Percentiles rank a stretch among this genome's conserved stretches.
Evolutionary conservation across 1,284 basidiomycete species (phyloP).

Genomic region (Xerocomus amazonicus): DNA sequence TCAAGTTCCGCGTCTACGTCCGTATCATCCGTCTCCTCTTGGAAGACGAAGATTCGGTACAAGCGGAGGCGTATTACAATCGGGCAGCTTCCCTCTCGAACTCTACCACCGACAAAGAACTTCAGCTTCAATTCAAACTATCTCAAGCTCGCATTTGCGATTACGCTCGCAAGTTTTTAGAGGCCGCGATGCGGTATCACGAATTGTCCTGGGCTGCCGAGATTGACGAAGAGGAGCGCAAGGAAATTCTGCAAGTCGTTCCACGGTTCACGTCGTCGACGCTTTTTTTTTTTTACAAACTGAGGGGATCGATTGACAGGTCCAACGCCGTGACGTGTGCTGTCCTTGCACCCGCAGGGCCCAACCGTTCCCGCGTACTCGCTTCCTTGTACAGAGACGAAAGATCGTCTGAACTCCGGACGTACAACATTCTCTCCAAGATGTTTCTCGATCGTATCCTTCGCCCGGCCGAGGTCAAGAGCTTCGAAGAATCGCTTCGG

Average conservation of each 20-base stretch:
- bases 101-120: conserved; percentile 71
- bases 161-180: conserved; percentile 86
- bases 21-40: conserved; percentile 93
- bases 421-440: conserved; percentile 89
- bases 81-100: conserved; percentile 90
- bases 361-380: conserved; percentile 88
- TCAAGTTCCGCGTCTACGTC: conserved; percentile 88
- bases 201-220: conserved; percentile 87
- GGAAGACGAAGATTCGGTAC: conserved; percentile 91
- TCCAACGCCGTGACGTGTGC: conserved; percentile 92
- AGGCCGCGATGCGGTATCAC: conserved; percentile 94
- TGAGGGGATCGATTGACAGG: conserved; percentile 40
- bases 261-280: background rate
- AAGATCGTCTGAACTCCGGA: conserved; percentile 73
- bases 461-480: conserved; percentile 81
- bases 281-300: background rate
- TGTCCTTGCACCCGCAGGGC: conserved; percentile 96
- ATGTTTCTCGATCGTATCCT: conserved; percentile 98
- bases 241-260: conserved; percentile 72
- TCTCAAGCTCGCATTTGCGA: conserved; percentile 93
- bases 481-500: conserved; percentile 84
- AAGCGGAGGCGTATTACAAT: conserved; percentile 95
- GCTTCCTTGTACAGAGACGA: conserved; percentile 94
- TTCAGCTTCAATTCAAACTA: conserved; percentile 78
- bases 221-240: conserved; percentile 87